These are phyloP conservation scores for Cercospora zeae-maydis DNA, from an alignment of 2,329 filamentous ascomycete genomes.

Conservation along the genomic window DNA sequence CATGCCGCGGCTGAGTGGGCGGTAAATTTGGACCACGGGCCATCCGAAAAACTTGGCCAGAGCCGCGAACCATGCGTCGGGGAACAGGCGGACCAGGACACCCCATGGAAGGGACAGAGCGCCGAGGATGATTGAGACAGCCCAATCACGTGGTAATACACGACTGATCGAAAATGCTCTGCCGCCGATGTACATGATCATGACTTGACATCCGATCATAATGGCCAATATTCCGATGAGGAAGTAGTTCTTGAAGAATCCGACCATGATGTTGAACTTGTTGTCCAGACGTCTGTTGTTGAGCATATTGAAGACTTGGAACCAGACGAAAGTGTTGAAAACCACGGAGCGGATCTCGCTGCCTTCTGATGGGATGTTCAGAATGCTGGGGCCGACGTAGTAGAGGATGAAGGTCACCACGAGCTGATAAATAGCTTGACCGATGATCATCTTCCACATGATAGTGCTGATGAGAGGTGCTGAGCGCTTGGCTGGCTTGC, in stretches of 20 bases:
- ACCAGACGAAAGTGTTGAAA: conserved; percentile 99
- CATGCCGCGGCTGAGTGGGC: conserved; percentile 21
- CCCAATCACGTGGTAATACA: conserved; percentile 64
- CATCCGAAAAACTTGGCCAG: conserved; percentile 43
- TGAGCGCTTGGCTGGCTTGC: conserved; percentile 72
- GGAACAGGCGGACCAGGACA: conserved; percentile 74
- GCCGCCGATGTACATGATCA: conserved; percentile 86
- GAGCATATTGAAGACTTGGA: conserved; percentile 98
- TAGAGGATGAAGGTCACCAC: conserved; percentile 74
- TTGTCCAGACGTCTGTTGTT: conserved; percentile 96
- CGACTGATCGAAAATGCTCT: conserved; percentile 28
- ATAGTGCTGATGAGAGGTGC: conserved; percentile 75
- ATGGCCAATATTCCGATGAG: conserved; percentile 79
- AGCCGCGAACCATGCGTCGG: conserved; percentile 60
- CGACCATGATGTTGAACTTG: conserved; percentile 91
- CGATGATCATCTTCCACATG: conserved; percentile 99
- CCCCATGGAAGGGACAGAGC: conserved; percentile 79
- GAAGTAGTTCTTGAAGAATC: conserved; percentile 77
- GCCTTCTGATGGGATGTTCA: conserved; percentile 50
- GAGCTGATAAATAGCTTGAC: conserved; percentile 86
- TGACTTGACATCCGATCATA: conserved; percentile 83
- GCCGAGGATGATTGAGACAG: conserved; percentile 76
- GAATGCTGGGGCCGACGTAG: conserved; percentile 63
- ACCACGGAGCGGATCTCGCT: conserved; percentile 71
- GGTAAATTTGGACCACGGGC: conserved; percentile 23